Conservation (phyloP, 2,329 filamentous ascomycete genomes). For the Xylaria polymorpha region DNA sequence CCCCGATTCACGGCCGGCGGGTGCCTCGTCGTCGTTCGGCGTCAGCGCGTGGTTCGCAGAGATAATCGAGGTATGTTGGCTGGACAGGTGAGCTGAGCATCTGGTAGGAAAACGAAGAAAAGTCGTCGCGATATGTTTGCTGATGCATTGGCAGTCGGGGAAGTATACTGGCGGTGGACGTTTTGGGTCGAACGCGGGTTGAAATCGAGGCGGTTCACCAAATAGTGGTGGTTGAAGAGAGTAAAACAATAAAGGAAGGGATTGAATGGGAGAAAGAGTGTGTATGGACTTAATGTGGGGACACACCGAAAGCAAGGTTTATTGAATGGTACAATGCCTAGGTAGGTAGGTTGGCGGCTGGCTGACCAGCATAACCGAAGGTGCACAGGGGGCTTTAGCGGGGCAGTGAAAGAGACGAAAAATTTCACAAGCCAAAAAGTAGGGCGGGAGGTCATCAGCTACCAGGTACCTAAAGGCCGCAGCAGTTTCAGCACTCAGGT, state of each 20-base stretch:
- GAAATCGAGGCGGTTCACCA: conserved; percentile 37
- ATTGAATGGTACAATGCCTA: conserved; percentile 1
- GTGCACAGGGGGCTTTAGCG: neutral
- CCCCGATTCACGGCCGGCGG: conserved; percentile 55
- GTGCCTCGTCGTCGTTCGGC: conserved; percentile 69
- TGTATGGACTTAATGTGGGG: conserved; percentile 31
- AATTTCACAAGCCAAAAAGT: conserved; percentile 27
- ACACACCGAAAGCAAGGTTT: neutral
- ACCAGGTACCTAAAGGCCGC: neutral
- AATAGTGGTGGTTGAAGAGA: conserved; percentile 38
- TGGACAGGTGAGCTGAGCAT: conserved; percentile 66
- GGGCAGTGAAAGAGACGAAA: neutral
- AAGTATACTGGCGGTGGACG: conserved; percentile 22
- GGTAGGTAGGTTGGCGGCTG: conserved; percentile 21
- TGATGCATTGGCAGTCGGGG: conserved; percentile 65
- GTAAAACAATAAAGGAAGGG: conserved; percentile 22
- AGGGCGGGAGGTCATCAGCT: conserved; percentile 7
- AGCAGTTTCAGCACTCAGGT: conserved; percentile 23
- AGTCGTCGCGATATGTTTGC: conserved; percentile 57
- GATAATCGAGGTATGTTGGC: conserved; percentile 61
- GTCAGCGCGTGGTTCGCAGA: conserved; percentile 66
- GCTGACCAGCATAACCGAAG: conserved; percentile 19
- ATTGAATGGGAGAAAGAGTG: conserved; percentile 28
- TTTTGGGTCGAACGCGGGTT: conserved; percentile 32
- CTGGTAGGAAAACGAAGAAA: conserved; percentile 64